Conservation (phyloP, 805 yeast species). For the Candida maesae region DNA sequence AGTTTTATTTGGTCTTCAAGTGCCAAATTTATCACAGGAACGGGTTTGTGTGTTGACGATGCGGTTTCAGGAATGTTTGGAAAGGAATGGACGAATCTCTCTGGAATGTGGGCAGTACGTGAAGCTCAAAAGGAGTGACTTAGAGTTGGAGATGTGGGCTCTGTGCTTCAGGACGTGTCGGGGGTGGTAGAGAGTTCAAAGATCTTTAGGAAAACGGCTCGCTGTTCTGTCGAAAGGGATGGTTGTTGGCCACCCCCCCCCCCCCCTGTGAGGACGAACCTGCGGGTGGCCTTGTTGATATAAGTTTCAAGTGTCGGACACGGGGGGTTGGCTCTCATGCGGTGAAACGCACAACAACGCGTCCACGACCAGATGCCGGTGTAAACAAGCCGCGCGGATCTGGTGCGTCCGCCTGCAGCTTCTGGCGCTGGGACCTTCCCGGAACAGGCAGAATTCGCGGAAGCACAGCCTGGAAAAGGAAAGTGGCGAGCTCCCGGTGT, state of each 20-base stretch:
- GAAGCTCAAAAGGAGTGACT: background rate
- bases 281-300: slow-evolving; percentile 5
- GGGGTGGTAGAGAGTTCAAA: slow-evolving; percentile 1
- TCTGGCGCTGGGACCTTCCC: background rate
- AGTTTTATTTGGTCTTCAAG: background rate
- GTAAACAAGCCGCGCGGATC: slow-evolving; percentile 7
- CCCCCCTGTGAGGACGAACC: background rate
- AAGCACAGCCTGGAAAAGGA: background rate
- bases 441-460: background rate
- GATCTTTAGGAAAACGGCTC: background rate
- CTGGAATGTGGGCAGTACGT: background rate
- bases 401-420: background rate
- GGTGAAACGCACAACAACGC: slow-evolving; percentile 7
- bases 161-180: background rate
- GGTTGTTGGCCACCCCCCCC: background rate
- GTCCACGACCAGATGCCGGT: background rate
- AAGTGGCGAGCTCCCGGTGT: background rate
- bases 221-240: background rate
- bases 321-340: slow-evolving; percentile 10
- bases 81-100: slow-evolving; percentile 19
- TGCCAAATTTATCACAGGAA: background rate
- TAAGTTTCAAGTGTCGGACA: slow-evolving; percentile 1
- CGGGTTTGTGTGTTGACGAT: background rate
- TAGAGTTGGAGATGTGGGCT: background rate
- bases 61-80: slow-evolving; percentile 11